These are phyloP conservation scores for Fusarium longipes DNA, from an alignment of 2,329 filamentous ascomycete species.

Conservation along the genomic window DNA sequence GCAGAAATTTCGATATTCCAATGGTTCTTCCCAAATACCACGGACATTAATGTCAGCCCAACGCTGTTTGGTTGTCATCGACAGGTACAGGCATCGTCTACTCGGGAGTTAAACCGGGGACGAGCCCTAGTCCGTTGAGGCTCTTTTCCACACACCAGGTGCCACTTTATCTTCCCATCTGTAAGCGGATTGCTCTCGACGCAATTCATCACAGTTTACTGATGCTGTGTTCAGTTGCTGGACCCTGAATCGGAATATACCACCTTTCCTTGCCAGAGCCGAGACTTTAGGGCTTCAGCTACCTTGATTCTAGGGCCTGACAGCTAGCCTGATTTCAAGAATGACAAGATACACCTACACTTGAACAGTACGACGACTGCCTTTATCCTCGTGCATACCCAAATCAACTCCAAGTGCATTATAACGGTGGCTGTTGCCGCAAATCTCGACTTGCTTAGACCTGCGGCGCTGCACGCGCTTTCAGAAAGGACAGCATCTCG, in stretches of 20 bases:
- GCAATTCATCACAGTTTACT: constrained; percentile 20
- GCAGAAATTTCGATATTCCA: too few relatives aligned
- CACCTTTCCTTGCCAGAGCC: constrained; percentile 7
- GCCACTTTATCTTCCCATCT: constrained; percentile 15
- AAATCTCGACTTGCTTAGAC: background rate
- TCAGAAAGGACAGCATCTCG: constrained; percentile 8
- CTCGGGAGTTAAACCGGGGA: background rate
- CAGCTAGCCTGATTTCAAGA: constrained; percentile 14
- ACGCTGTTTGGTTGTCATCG: background rate
- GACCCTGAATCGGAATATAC: constrained; percentile 3
- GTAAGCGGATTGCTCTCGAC: constrained; percentile 4
- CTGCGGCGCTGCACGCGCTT: background rate
- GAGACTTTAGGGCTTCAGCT: constrained; percentile 23
- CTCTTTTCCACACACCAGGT: constrained; percentile 1
- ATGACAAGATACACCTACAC: background rate
- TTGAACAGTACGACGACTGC: background rate
- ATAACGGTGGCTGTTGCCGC: background rate
- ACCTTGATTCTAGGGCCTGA: background rate
- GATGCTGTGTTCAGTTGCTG: constrained; percentile 5
- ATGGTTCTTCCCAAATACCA: too few relatives aligned
- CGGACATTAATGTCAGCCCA: background rate
- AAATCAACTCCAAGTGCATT: background rate
- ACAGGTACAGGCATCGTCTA: background rate
- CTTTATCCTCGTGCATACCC: background rate
- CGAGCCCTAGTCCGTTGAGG: constrained; percentile 3